These are phyloP conservation scores for Toxicodendron radicans DNA, from an alignment of 345 rosid genomes.

Conservation along the genomic window DNA sequence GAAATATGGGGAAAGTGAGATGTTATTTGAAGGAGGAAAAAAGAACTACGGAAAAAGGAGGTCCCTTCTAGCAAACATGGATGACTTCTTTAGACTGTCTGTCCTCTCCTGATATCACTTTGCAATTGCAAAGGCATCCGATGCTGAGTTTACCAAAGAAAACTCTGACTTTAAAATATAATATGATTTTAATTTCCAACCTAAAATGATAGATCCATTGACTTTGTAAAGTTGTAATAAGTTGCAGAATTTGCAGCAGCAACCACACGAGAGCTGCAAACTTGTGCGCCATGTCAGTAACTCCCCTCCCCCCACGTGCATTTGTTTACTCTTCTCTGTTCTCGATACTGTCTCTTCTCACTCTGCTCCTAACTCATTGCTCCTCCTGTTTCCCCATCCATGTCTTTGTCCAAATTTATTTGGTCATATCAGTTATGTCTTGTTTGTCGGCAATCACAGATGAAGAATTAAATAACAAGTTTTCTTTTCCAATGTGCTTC, in stretches of 20 bases:
- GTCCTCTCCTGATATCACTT: too few relatives aligned
- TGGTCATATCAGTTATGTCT: not conserved
- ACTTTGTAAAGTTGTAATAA: not conserved
- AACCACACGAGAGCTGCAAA: not conserved
- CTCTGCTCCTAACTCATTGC: not conserved
- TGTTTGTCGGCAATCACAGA: not conserved
- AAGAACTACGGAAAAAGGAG: not conserved
- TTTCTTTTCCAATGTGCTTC: not conserved
- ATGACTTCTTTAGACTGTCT: not conserved
- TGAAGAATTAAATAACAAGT: not conserved
- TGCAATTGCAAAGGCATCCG: not conserved
- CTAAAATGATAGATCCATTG: not conserved
- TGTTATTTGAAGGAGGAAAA: not conserved
- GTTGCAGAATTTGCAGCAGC: not conserved
- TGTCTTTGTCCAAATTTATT: not conserved
- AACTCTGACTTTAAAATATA: not conserved
- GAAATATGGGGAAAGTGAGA: not conserved
- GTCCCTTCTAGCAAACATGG: not conserved
- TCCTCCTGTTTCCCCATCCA: not conserved
- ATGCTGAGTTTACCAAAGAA: too few relatives aligned
- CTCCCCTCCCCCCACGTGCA: slow-evolving; percentile 17
- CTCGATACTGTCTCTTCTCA: not conserved
- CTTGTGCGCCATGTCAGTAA: slow-evolving; percentile 11
- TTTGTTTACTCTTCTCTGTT: not conserved
- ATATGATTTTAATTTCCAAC: not conserved